Evolutionary conservation across 371 early-diverging fungal species (phyloP).

Genomic region (Rhizopus arrhizus): DNA sequence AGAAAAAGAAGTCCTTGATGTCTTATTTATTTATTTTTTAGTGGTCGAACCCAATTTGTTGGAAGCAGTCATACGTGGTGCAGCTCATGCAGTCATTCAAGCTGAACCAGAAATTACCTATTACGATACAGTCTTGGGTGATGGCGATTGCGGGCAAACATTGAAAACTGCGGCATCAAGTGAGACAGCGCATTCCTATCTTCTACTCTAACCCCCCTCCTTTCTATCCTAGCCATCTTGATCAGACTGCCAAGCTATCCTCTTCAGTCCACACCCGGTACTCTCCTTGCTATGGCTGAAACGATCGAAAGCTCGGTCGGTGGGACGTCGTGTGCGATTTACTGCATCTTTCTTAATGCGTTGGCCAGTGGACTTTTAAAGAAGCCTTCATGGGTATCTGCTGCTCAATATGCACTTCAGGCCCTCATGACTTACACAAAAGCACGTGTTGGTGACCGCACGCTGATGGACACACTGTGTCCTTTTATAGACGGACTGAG

Average conservation of each 20-base stretch:
- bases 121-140: conserved; percentile 75
- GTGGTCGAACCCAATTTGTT: conserved; percentile 17
- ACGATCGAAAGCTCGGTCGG: conserved; percentile 75
- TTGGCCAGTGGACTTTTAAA: conserved; percentile 57
- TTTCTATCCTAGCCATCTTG: conserved; percentile 32
- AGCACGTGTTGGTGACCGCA: conserved; percentile 78
- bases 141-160: conserved; percentile 84
- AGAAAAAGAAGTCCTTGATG: too few species aligned
- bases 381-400: conserved; percentile 18
- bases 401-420: conserved; percentile 56
- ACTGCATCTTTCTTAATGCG: conserved; percentile 77
- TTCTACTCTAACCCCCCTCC: too few species aligned
- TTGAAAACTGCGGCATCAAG: conserved; percentile 66
- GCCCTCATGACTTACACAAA: conserved; percentile 70
- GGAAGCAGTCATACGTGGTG: conserved; percentile 47
- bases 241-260: conserved; percentile 23
- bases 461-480: conserved; percentile 75
- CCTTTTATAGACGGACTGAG: conserved; percentile 65
- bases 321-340: conserved; percentile 78
- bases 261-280: conserved; percentile 27
- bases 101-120: conserved; percentile 74
- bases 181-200: conserved; percentile 13
- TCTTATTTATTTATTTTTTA: background rate
- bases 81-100: conserved; percentile 57
- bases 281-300: conserved; percentile 54